Conservation (phyloP, 192 early-diverging fungal species). For the Podila clonocystis region DNA sequence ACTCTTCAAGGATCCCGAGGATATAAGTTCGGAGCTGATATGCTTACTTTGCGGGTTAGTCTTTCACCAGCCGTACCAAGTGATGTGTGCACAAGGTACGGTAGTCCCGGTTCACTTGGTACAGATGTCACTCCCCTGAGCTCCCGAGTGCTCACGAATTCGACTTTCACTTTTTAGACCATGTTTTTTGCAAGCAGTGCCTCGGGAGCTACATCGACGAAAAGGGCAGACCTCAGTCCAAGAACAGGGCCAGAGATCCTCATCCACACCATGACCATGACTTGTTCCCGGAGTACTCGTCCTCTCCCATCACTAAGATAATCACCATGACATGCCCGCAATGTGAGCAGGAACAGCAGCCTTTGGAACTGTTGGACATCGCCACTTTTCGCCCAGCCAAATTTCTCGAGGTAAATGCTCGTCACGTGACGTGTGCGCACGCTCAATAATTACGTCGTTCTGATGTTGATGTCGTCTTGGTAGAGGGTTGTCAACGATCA, state of each 20-base stretch:
- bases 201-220: neutral
- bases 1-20: neutral
- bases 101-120: neutral
- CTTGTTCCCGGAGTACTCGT: neutral
- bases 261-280: neutral
- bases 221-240: neutral
- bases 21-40: neutral
- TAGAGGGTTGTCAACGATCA: neutral
- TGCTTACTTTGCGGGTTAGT: neutral
- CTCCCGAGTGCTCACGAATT: neutral
- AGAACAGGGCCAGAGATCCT: neutral
- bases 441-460: neutral
- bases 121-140: neutral
- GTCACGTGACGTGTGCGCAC: no score
- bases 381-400: neutral
- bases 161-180: neutral
- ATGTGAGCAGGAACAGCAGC: neutral
- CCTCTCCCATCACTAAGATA: neutral
- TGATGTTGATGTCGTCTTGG: neutral
- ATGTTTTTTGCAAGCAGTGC: slow-evolving; percentile 5
- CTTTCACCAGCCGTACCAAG: neutral
- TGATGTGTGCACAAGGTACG: slow-evolving; percentile 1
- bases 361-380: neutral
- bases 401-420: neutral
- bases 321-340: neutral